Percentiles rank a stretch among this genome's conserved stretches.
phyloP scores from a whole-genome alignment of 768 basidiomycete genomes.

The Boletales sp. region DNA sequence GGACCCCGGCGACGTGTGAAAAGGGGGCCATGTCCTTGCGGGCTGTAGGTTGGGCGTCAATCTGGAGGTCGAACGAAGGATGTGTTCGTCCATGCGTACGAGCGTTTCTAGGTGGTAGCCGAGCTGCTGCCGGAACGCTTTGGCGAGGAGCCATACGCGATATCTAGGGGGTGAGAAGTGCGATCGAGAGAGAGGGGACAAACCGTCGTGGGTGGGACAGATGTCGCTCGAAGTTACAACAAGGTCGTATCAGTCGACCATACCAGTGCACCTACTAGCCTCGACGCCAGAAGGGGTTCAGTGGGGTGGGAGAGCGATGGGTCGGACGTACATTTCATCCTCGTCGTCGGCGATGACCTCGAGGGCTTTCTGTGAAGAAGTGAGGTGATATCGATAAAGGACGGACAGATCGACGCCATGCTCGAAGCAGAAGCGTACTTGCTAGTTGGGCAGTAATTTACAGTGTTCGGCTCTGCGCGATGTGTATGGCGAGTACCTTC shows the following conservation, averaged over 20 bases:
- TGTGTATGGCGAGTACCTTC: too few species aligned
- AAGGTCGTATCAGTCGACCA: slow-evolving; percentile 82
- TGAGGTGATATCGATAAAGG: slow-evolving; percentile 13
- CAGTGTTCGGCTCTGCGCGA: too few species aligned
- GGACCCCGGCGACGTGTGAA: slow-evolving; percentile 72
- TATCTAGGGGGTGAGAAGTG: slow-evolving; percentile 47
- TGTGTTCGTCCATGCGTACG: slow-evolving; percentile 61
- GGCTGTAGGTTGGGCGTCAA: slow-evolving; percentile 70
- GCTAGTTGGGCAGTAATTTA: too few species aligned
- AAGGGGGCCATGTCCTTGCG: slow-evolving; percentile 89
- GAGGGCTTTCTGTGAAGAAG: slow-evolving; percentile 54
- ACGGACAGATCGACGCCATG: slow-evolving; percentile 71
- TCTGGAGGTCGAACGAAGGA: slow-evolving; percentile 58
- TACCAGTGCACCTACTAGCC: slow-evolving; percentile 78
- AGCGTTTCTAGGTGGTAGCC: slow-evolving; percentile 77
- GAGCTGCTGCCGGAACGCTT: slow-evolving; percentile 72
- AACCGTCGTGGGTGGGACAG: slow-evolving; percentile 87
- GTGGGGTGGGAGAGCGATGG: background rate
- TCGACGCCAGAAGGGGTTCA: slow-evolving; percentile 55
- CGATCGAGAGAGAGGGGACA: slow-evolving; percentile 10
- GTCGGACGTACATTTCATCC: slow-evolving; percentile 60
- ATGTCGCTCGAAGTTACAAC: slow-evolving; percentile 91
- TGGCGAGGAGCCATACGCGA: slow-evolving; percentile 88
- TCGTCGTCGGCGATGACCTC: slow-evolving; percentile 93
- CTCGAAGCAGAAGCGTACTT: slow-evolving; percentile 73